Conservation (phyloP, 345 rosid species). For the Sapria himalayana region DNA sequence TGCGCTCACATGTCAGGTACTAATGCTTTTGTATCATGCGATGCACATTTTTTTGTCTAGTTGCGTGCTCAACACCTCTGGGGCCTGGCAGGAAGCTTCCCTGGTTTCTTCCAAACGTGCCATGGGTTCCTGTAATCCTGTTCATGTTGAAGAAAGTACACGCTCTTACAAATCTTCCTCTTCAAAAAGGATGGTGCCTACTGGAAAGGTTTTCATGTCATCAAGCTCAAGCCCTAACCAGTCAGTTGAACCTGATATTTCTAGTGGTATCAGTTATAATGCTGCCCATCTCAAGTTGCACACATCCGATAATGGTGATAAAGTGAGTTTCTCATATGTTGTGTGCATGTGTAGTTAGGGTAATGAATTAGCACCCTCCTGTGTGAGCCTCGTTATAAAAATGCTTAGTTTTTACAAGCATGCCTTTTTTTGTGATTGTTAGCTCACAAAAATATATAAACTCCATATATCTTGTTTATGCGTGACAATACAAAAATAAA, state of each 20-base stretch:
- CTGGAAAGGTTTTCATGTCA: slow-evolving; percentile 20
- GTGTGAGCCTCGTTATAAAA: neutral
- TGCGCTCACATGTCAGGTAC: slow-evolving; percentile 17
- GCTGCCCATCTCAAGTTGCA: slow-evolving; percentile 22
- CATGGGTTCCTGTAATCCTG: slow-evolving; percentile 16
- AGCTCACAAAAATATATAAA: no score
- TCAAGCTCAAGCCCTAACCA: slow-evolving; percentile 15
- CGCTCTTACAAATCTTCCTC: slow-evolving; percentile 38
- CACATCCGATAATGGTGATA: slow-evolving; percentile 14
- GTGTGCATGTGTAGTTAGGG: neutral
- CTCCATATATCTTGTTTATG: no score
- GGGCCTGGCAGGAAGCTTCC: slow-evolving; percentile 18
- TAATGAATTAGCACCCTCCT: neutral
- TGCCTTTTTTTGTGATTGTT: no score
- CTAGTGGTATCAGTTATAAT: slow-evolving; percentile 28
- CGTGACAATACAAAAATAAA: no score
- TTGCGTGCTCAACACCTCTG: slow-evolving; percentile 7
- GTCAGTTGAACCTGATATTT: slow-evolving; percentile 18
- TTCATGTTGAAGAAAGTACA: slow-evolving; percentile 48
- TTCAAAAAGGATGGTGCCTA: slow-evolving; percentile 18
- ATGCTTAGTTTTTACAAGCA: no score
- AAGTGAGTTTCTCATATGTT: slow-evolving; percentile 20
- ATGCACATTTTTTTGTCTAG: slow-evolving; percentile 1
- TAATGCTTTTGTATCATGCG: neutral
- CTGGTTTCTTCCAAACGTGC: slow-evolving; percentile 16